phyloP scores from a whole-genome alignment of 352 stramenopile genomes.

The Blastocystis sp. region DNA sequence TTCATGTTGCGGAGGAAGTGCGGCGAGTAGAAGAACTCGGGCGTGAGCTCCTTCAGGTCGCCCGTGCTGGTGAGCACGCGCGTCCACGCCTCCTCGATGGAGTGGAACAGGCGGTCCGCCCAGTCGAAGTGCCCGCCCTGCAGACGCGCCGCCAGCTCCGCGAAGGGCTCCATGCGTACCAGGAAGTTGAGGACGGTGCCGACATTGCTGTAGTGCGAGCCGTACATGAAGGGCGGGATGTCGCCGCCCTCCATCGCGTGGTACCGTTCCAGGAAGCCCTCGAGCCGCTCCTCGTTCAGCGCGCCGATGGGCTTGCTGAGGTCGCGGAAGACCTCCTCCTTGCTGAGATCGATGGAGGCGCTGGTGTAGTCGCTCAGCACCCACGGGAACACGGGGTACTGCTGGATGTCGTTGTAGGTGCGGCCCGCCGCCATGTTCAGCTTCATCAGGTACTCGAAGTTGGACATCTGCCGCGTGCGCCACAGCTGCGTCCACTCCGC shows the following conservation, averaged over 20 bases:
- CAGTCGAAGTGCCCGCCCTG: conserved; percentile 92
- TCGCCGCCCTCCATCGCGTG: conserved; percentile 73
- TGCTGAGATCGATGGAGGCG: conserved; percentile 85
- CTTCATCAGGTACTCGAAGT: conserved; percentile 95
- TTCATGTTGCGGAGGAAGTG: conserved; percentile 86
- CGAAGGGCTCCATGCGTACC: conserved; percentile 96
- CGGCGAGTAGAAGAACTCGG: conserved; percentile 88
- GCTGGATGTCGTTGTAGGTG: conserved; percentile 87
- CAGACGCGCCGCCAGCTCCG: conserved; percentile 85
- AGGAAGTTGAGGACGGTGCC: conserved; percentile 97
- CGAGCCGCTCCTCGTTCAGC: conserved; percentile 85
- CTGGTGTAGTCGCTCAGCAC: conserved; percentile 91
- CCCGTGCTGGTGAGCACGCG: conserved; percentile 84
- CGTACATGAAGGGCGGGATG: conserved; percentile 90
- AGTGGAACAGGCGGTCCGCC: conserved; percentile 87
- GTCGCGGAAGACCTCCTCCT: conserved; percentile 88
- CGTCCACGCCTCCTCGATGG: conserved; percentile 82
- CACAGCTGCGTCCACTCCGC: conserved; percentile 75
- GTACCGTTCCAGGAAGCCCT: conserved; percentile 89
- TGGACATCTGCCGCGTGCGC: conserved; percentile 86
- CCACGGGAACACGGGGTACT: conserved; percentile 99
- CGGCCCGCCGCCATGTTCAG: conserved; percentile 93
- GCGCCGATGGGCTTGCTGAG: conserved; percentile 94
- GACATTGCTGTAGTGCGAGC: conserved; percentile 82
- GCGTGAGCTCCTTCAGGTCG: conserved; percentile 88